phyloP scores from a whole-genome alignment of 805 yeast genomes.

The Priceomyces carsonii region DNA sequence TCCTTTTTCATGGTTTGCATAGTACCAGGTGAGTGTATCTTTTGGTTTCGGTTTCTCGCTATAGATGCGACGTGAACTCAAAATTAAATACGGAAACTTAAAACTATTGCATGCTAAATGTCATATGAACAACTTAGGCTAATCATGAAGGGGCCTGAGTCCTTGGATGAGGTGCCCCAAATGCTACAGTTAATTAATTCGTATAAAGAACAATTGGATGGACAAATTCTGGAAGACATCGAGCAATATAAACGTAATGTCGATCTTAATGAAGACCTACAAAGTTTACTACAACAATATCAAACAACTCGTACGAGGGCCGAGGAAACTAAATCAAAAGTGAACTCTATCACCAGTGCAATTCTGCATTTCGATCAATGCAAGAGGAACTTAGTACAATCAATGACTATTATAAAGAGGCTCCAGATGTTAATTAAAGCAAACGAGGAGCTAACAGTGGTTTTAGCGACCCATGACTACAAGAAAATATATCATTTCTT shows the following conservation, averaged over 20 bases:
- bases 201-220: slow-evolving; percentile 52
- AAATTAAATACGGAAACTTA: too few species aligned
- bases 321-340: slow-evolving; percentile 55
- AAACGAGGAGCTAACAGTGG: slow-evolving; percentile 55
- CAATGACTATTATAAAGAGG: slow-evolving; percentile 85
- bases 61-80: too few species aligned
- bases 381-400: slow-evolving; percentile 77
- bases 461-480: slow-evolving; percentile 49
- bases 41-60: too few species aligned
- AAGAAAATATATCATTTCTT: slow-evolving; percentile 59
- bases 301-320: slow-evolving; percentile 51
- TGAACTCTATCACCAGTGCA: slow-evolving; percentile 69
- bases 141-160: slow-evolving; percentile 32
- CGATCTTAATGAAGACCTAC: slow-evolving; percentile 34
- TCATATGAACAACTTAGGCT: slow-evolving; percentile 4
- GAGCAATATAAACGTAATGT: slow-evolving; percentile 29
- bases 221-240: slow-evolving; percentile 42
- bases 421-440: slow-evolving; percentile 84
- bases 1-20: too few species aligned
- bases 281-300: slow-evolving; percentile 44
- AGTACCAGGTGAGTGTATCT: too few species aligned
- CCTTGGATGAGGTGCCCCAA: slow-evolving; percentile 51
- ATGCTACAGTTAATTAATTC: slow-evolving; percentile 49
- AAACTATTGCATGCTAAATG: too few species aligned
- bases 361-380: slow-evolving; percentile 79